These are phyloP conservation scores for Fusarium sp. DNA, from an alignment of 2,329 filamentous ascomycete genomes.

Conservation along the genomic window DNA sequence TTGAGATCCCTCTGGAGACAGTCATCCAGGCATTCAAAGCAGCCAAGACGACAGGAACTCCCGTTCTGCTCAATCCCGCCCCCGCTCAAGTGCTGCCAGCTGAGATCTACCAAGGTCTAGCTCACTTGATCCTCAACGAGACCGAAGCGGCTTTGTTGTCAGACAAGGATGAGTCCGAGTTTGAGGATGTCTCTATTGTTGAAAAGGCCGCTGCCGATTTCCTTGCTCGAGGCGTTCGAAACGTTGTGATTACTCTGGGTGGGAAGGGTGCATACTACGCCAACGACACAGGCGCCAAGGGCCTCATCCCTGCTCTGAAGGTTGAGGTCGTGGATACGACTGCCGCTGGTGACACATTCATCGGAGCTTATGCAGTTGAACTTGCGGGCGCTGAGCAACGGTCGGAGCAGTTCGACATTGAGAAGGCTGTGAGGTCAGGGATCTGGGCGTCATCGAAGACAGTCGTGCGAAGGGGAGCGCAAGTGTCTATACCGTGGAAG, in stretches of 20 bases:
- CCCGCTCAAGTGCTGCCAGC: slow-evolving; percentile 75
- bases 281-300: slow-evolving; percentile 52
- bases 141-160: slow-evolving; percentile 83
- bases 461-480: slow-evolving; percentile 6
- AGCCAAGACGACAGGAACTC: slow-evolving; percentile 58
- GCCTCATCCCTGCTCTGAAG: slow-evolving; percentile 70
- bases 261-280: slow-evolving; percentile 77
- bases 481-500: slow-evolving; percentile 19
- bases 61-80: slow-evolving; percentile 86
- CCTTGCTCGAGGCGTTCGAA: slow-evolving; percentile 73
- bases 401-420: background rate
- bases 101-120: slow-evolving; percentile 71
- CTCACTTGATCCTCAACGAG: slow-evolving; percentile 89
- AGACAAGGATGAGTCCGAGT: slow-evolving; percentile 58
- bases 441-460: slow-evolving; percentile 13
- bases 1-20: slow-evolving; percentile 75
- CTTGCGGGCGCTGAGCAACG: background rate
- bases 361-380: slow-evolving; percentile 78
- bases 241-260: slow-evolving; percentile 86
- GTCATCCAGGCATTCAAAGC: slow-evolving; percentile 68
- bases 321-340: slow-evolving; percentile 90
- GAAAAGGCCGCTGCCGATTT: slow-evolving; percentile 66
- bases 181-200: slow-evolving; percentile 57
- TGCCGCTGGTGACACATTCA: slow-evolving; percentile 92
- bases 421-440: background rate